These are phyloP conservation scores for Nicotiana otophora DNA, from an alignment of 257 asterid genomes.

Conservation along the genomic window DNA sequence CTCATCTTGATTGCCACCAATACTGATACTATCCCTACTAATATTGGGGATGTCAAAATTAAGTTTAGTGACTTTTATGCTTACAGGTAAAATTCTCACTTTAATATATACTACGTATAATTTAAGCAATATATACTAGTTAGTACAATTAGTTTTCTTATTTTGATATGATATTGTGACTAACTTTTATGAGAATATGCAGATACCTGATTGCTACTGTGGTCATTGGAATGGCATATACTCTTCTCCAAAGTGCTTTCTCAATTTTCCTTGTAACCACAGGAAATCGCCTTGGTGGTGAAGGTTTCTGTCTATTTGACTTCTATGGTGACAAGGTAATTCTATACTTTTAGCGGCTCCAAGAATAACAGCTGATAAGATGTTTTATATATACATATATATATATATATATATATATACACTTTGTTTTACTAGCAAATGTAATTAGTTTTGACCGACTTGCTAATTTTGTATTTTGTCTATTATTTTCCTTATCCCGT, in stretches of 20 bases:
- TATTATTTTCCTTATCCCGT: not conserved
- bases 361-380: too few species aligned
- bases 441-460: too few species aligned
- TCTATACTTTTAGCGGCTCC: not conserved
- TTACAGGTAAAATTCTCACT: slow-evolving; percentile 14
- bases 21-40: not conserved
- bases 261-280: slow-evolving; percentile 31
- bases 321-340: slow-evolving; percentile 45
- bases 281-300: slow-evolving; percentile 47
- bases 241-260: slow-evolving; percentile 41
- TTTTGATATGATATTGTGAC: too few species aligned
- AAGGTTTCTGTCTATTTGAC: slow-evolving; percentile 24
- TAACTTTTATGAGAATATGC: not conserved
- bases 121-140: too few species aligned
- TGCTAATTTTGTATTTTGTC: not conserved
- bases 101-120: not conserved
- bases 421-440: too few species aligned
- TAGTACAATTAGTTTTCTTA: too few species aligned
- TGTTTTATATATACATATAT: too few species aligned
- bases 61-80: slow-evolving; percentile 27
- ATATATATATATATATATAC: too few species aligned
- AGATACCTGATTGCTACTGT: slow-evolving; percentile 41
- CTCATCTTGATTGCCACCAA: slow-evolving; percentile 31
- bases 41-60: not conserved
- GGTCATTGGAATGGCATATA: slow-evolving; percentile 35